These are phyloP conservation scores for Colletotrichum chrysophilum DNA, from an alignment of 2,329 filamentous ascomycete genomes.

Conservation along the genomic window DNA sequence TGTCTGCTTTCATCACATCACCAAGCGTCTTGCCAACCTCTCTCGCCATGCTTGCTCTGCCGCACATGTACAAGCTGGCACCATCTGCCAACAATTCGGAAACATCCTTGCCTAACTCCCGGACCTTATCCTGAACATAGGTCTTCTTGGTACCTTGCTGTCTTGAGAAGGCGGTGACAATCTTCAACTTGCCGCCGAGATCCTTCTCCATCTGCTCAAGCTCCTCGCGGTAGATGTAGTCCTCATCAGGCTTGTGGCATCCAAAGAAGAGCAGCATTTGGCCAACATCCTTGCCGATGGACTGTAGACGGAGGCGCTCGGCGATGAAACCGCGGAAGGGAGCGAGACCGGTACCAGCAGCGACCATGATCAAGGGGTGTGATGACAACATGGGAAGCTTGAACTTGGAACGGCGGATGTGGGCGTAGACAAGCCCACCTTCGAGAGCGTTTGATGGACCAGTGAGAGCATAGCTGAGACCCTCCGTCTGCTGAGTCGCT, in stretches of 20 bases:
- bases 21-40: constrained; percentile 45
- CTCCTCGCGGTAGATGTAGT: constrained; percentile 34
- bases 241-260: constrained; percentile 37
- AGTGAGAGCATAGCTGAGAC: constrained; percentile 1
- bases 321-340: constrained; percentile 39
- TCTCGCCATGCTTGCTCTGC: constrained; percentile 45
- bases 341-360: constrained; percentile 54
- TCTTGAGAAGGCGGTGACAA: constrained; percentile 38
- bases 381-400: constrained; percentile 42
- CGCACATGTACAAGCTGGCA: constrained; percentile 47
- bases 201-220: constrained; percentile 25
- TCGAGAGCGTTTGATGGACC: constrained; percentile 18
- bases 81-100: constrained; percentile 34
- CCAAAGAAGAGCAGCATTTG: constrained; percentile 46
- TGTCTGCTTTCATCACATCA: constrained; percentile 35
- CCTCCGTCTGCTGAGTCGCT: background rate
- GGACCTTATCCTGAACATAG: constrained; percentile 43
- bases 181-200: constrained; percentile 26
- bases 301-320: constrained; percentile 47
- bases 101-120: constrained; percentile 32
- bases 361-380: constrained; percentile 55
- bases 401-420: constrained; percentile 38
- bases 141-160: constrained; percentile 20
- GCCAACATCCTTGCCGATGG: constrained; percentile 34
- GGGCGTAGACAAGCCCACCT: constrained; percentile 35